Conservation (phyloP, 306 rosid species). For the Gastrolobium villosum region DNA sequence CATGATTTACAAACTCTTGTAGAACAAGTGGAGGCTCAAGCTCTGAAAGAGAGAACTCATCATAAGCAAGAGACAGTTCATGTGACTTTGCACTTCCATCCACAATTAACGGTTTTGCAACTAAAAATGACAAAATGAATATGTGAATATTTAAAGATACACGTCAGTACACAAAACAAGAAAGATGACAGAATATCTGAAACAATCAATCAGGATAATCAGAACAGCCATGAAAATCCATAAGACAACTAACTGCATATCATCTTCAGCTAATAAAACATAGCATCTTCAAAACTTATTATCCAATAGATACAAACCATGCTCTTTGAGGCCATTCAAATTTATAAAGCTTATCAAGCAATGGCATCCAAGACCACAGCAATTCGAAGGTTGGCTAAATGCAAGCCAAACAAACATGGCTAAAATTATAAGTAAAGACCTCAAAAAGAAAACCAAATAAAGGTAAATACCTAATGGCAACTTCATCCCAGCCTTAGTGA, state of each 20-base stretch:
- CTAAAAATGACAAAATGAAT: slow-evolving; percentile 47
- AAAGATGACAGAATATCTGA: slow-evolving; percentile 24
- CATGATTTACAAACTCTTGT: slow-evolving; percentile 71
- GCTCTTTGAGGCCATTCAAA: not conserved
- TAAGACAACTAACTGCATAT: not conserved
- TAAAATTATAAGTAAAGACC: not conserved
- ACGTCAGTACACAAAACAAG: not conserved
- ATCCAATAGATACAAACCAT: not conserved
- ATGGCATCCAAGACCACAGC: not conserved
- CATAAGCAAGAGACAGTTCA: slow-evolving; percentile 63
- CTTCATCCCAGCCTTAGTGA: slow-evolving; percentile 59
- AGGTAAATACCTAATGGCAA: slow-evolving; percentile 57
- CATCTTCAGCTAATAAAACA: not conserved
- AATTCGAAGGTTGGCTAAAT: slow-evolving; percentile 1
- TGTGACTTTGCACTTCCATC: slow-evolving; percentile 69
- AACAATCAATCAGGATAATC: slow-evolving; percentile 10
- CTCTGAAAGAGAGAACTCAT: slow-evolving; percentile 63
- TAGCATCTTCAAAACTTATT: not conserved
- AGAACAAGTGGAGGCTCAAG: slow-evolving; percentile 68
- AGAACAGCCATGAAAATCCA: not conserved
- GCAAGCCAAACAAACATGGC: not conserved
- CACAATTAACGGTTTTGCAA: slow-evolving; percentile 66
- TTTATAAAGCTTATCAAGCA: not conserved
- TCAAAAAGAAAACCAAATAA: not conserved
- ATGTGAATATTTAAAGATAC: slow-evolving; percentile 34